Evolutionary conservation across 805 yeast species (phyloP).

Genomic region (Zygosaccharomyces siamensis): DNA sequence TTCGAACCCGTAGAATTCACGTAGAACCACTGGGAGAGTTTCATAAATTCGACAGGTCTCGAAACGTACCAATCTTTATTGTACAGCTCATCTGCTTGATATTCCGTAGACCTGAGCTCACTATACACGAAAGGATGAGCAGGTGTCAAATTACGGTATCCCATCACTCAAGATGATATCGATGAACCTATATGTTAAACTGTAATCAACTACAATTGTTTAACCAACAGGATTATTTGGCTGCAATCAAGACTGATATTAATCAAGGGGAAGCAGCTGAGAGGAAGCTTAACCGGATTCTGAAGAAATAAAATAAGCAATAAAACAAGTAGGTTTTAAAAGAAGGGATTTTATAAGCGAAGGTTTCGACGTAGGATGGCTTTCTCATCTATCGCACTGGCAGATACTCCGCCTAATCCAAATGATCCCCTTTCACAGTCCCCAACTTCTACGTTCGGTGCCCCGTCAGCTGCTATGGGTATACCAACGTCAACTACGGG

Average conservation of each 20-base stretch:
- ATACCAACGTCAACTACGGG: not conserved
- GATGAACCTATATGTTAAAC: not conserved
- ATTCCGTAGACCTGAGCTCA: not conserved
- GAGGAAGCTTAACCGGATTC: not conserved
- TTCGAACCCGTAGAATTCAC: not conserved
- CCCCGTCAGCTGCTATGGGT: conserved; percentile 8
- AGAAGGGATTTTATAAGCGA: too few relatives aligned
- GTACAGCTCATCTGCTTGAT: not conserved
- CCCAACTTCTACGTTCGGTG: conserved; percentile 13
- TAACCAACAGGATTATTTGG: not conserved
- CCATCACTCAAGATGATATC: not conserved
- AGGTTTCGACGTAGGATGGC: conserved; percentile 12
- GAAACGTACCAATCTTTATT: not conserved
- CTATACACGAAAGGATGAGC: not conserved
- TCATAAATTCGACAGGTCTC: not conserved
- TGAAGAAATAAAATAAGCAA: too few relatives aligned
- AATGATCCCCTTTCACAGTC: conserved; percentile 7
- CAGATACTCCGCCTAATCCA: conserved; percentile 12
- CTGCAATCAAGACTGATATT: not conserved
- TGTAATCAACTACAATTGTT: not conserved
- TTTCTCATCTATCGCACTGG: conserved; percentile 16
- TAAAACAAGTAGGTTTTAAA: too few relatives aligned
- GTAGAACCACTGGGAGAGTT: not conserved
- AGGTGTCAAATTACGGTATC: not conserved
- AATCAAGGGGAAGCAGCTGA: not conserved